phyloP scores from a whole-genome alignment of 2,329 filamentous ascomycete genomes.

The Pseudogymnoascus sp. region DNA sequence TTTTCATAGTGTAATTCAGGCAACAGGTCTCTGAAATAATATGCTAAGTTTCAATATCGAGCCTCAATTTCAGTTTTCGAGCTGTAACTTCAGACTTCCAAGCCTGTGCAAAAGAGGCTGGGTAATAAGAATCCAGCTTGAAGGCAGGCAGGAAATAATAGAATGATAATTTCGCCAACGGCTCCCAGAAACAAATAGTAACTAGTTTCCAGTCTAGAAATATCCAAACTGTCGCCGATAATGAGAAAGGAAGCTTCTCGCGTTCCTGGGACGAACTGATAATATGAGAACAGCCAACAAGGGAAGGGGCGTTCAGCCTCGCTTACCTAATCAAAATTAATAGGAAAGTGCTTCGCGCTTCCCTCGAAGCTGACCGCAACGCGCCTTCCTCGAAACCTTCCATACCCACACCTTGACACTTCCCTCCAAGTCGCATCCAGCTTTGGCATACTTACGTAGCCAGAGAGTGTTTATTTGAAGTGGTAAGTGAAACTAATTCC shows the following conservation, averaged over 20 bases:
- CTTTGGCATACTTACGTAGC: neutral
- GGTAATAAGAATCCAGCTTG: neutral
- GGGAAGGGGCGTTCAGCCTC: neutral
- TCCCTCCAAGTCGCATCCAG: neutral
- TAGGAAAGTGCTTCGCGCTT: neutral
- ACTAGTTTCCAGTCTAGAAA: neutral
- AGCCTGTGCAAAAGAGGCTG: neutral
- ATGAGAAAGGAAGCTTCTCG: neutral
- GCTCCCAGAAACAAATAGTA: neutral
- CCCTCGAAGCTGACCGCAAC: neutral
- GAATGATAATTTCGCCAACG: neutral
- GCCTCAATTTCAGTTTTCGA: neutral
- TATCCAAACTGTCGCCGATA: neutral
- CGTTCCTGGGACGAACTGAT: neutral
- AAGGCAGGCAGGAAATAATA: neutral
- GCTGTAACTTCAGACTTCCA: neutral
- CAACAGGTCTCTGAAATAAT: neutral
- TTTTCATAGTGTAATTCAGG: neutral
- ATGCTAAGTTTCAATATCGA: neutral
- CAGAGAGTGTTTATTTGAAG: neutral
- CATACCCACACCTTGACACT: neutral
- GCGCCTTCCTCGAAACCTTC: neutral
- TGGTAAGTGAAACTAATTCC: constrained; percentile 8
- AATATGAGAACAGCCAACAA: neutral
- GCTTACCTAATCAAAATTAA: constrained; percentile 5